Evolutionary conservation across 495 filamentous ascomycete genomes (phyloP), one percentile per base, ranked within the genome.

Genomic region (Opeltia flavorubescens): DNA sequence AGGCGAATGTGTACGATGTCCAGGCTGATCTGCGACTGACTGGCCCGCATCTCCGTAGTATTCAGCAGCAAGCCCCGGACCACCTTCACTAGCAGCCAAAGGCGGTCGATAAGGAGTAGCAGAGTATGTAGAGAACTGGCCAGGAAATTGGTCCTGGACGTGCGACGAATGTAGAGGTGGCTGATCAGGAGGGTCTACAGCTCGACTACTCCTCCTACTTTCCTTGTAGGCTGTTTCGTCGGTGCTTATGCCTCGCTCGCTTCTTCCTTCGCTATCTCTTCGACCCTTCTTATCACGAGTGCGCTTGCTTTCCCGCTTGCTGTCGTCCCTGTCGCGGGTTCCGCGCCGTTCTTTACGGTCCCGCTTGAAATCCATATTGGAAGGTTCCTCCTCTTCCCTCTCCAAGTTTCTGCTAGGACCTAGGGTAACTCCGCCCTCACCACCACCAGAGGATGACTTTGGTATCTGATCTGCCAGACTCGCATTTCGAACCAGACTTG

Each of bases 31-130:
- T n/a, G 59, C 53, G 9, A 81, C 77, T 11, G 76, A 80, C 53
- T 81, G 63, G 0, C 78, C 79, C 55, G 77, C 73, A 57, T 82
- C 79, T 15, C 71, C 70, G 50, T 82, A 82, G 56, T 80, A 83
- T 38, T 80, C 76, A 20, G 79, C 74, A 2, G 79, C 79, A n/a
- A 70, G 68, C 24, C 78, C 78, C 36, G 62, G 58, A 45, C 62
- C 50, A 26, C 61, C 54, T 51, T 58, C 56, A 20, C 44, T 50
- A 4, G 62, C 63, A 44, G 66, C 66, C 33, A 75, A 64, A n/a
- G 65, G 65, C n/a, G 72, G 74, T 42, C 61, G 64, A 49, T 72
- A 78, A 23, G 73, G 71, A 23, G 63, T 56, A 8, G 75, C 49
- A 26, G 56, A 62, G 13, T 57, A 46, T 6, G 56, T 36, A 4